These are phyloP conservation scores for Cryomyces antarcticus DNA, from an alignment of 495 filamentous ascomycete genomes.

Conservation along the genomic window DNA sequence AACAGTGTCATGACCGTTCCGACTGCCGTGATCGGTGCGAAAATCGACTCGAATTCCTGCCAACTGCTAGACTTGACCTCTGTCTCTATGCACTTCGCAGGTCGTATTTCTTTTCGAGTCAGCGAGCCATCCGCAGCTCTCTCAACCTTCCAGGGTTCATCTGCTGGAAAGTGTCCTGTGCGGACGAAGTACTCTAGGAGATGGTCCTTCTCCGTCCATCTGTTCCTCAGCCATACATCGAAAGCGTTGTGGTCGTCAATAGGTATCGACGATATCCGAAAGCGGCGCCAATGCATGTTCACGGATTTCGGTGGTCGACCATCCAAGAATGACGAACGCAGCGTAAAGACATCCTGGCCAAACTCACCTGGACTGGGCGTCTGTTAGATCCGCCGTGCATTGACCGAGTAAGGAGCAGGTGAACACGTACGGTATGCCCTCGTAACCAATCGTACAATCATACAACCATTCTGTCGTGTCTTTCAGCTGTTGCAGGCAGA, in stretches of 20 bases:
- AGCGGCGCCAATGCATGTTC: conserved; percentile 25
- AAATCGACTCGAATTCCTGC: conserved; percentile 22
- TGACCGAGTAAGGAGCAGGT: no score
- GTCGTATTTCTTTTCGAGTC: conserved; percentile 5
- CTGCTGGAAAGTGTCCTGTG: conserved; percentile 17
- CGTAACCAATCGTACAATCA: conserved; percentile 24
- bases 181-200: conserved; percentile 19
- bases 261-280: conserved; percentile 17
- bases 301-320: conserved; percentile 22
- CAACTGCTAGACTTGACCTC: conserved; percentile 19
- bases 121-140: conserved; percentile 5
- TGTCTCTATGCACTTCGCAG: conserved; percentile 13
- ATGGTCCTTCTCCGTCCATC: conserved; percentile 24
- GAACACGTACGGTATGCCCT: conserved; percentile 18
- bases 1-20: conserved; percentile 13
- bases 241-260: conserved; percentile 18
- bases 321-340: conserved; percentile 22
- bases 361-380: conserved; percentile 14
- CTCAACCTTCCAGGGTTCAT: conserved; percentile 13
- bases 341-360: conserved; percentile 24
- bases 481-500: conserved; percentile 20
- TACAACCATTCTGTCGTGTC: conserved; percentile 21
- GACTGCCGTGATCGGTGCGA: conserved; percentile 19
- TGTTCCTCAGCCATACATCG: conserved; percentile 19
- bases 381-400: no score